Base-by-base conservation (phyloP, 2,329 filamentous ascomycete genomes). In the Ustilaginoidea virens region DNA sequence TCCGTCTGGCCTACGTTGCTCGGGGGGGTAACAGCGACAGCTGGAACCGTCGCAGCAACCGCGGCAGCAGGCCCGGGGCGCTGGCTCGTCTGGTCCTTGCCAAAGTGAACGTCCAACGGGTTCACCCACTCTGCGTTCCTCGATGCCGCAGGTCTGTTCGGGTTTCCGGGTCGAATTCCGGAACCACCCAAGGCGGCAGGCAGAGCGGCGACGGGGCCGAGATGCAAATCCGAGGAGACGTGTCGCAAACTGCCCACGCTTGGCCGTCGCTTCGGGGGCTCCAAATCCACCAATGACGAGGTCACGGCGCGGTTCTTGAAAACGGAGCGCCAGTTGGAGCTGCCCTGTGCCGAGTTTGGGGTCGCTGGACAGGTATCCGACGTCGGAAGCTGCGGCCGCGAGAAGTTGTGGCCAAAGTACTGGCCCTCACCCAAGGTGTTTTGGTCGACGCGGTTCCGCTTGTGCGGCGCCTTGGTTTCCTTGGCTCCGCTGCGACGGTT, bases 71-170 rank as follows among this genome's bases (percentile, higher is more conserved):
- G 21, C 18, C n/a, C 19, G 5, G 25, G 21, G 12, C 23, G 22
- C 12, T n/a, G 25, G 13, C 39, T 43, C 34, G 28, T 40, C 25
- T 26, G 39, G 28, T 39, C 46, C 33, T 40, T 54, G 28, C 39
- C 38, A 34, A 60, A 61, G 33, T 63, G 56, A 18, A 61, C 52
- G 9, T 65, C 58, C n/a, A 66, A 49, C 0, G 63, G 59, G 34
- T 60, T 62, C 5, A 60, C 49, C 51, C 58, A 60, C 4, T 53
- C 48, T 31, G 53, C 56, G 25, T 47, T 52, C 15, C 43, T 50
- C 4, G 49, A 29, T 5, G 23, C 49, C 5, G 33, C 31, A 5
- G 46, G 40, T 19, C 36, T 34, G 5, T 30, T 39, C 6, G 37
- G 36, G 7, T 31, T 35, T 7, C 44, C 47, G 3, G 49, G 48